Conservation (phyloP, 306 rosid genomes). For the Glycine latifolia region DNA sequence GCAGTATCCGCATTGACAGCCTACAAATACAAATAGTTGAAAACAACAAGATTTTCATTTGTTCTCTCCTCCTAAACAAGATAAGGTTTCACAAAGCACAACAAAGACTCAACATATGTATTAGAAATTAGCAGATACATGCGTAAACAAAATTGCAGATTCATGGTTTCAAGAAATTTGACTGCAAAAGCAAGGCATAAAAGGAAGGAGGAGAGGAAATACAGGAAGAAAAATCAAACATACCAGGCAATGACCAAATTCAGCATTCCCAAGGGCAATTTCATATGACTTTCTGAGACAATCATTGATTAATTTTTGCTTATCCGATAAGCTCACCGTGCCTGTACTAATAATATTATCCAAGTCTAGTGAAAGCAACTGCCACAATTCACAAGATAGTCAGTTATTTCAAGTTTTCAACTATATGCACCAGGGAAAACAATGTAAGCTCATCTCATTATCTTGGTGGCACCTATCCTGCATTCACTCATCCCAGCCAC, state of each 20-base stretch:
- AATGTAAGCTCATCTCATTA: not conserved
- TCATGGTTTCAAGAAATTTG: not conserved
- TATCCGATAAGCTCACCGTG: constrained; percentile 59
- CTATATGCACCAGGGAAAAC: constrained; percentile 7
- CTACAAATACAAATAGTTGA: constrained; percentile 52
- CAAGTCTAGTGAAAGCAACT: constrained; percentile 77
- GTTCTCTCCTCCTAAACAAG: not conserved
- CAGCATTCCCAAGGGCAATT: constrained; percentile 73
- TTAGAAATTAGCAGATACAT: not conserved
- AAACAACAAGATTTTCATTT: constrained; percentile 18
- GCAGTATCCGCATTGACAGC: constrained; percentile 76
- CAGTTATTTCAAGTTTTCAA: not conserved
- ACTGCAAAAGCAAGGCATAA: constrained; percentile 25
- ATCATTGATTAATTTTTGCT: constrained; percentile 72
- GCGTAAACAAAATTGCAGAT: not conserved
- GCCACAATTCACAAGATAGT: constrained; percentile 46
- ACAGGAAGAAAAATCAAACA: not conserved
- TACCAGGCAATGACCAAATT: constrained; percentile 84
- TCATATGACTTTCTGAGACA: constrained; percentile 67
- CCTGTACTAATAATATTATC: constrained; percentile 72
- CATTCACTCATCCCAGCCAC: not conserved
- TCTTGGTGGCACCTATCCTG: not conserved
- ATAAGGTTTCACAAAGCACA: not conserved
- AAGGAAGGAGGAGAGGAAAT: not conserved
- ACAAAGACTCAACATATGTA: not conserved